Percentiles rank a stretch among this genome's conserved stretches.
These are phyloP conservation scores for Verticillium tricorpus DNA, from an alignment of 2,329 filamentous ascomycete species.

Conservation along the genomic window DNA sequence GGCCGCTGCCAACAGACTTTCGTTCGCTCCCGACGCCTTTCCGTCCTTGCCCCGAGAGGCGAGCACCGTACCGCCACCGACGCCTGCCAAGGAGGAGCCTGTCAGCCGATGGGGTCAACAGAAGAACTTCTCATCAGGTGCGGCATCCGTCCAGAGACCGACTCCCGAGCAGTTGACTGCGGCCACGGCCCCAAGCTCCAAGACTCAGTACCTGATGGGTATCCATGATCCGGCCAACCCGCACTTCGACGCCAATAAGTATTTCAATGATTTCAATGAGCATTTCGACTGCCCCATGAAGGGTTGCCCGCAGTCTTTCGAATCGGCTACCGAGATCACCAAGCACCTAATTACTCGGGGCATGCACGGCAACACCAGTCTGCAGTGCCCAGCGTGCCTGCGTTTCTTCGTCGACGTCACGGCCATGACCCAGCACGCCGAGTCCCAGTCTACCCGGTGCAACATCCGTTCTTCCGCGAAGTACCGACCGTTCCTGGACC, in stretches of 20 bases:
- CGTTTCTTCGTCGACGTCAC: constrained; percentile 33
- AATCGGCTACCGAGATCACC: constrained; percentile 23
- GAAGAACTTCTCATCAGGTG: constrained; percentile 21
- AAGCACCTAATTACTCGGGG: constrained; percentile 38
- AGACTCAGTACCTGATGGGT: constrained; percentile 12
- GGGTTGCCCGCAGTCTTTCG: constrained; percentile 29
- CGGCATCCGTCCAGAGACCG: constrained; percentile 14
- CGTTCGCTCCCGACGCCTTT: constrained; percentile 9
- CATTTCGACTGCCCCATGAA: neutral
- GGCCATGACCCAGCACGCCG: constrained; percentile 43
- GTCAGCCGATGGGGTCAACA: constrained; percentile 3
- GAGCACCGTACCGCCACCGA: neutral
- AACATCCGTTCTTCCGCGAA: constrained; percentile 34
- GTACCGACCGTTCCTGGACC: constrained; percentile 31
- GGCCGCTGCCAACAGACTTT: constrained; percentile 7
- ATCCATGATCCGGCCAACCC: constrained; percentile 39
- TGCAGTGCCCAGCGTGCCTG: constrained; percentile 41
- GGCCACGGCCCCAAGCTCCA: constrained; percentile 10
- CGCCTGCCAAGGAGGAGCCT: neutral
- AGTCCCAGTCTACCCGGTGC: constrained; percentile 37
- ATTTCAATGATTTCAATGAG: constrained; percentile 36
- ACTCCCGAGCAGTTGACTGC: constrained; percentile 14
- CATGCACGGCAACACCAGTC: constrained; percentile 28
- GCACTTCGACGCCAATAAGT: constrained; percentile 42
- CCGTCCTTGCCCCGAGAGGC: neutral